Evolutionary conservation across 768 basidiomycete genomes (phyloP), one percentile per base, ranked within the genome.

Genomic region (Pleurotus tuoliensis): DNA sequence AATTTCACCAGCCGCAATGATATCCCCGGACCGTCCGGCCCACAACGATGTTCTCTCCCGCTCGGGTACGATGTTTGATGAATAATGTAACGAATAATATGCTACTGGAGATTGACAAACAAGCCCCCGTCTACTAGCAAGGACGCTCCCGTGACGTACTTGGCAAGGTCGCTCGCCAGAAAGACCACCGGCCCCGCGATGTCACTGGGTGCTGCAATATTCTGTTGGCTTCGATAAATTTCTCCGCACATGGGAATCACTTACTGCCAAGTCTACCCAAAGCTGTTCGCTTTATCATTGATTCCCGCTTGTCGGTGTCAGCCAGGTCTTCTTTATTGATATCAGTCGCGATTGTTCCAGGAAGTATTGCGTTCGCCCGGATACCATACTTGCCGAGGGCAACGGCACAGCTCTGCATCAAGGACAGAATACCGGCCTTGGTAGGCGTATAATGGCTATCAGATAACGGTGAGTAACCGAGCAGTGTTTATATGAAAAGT

Each of bases 371-470:
- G 63, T 87, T 86, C 40, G 83, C 87, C 38, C 89, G 79, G 60
- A 91, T 91, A 48, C 82, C 81, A 67, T 88, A 82, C 59, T 87
- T 85, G n/a, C 87, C 87, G 22, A 90, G 73, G 3, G 89, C 88
- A 43, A 89, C 82, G 3, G 89, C 87, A 62, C 84, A 87, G 59
- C 84, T 86, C 68, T 90, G 87, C 88, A 90, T 92, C 60, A 92
- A 69, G 25, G 84, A 86, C 44, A 87, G 78, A 51, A 91, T 82
- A 1, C 86, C 88, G 2, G 90, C 90, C 65, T 92, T 90, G 4
- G 90, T 90, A 4, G 88, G 88, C 2, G 86, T 88, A 62, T 90
- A 92, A 64, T 90, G 88, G 51, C 82, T 83, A 58, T 1, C 53
- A 40, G 16, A 20, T 5, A 40, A 48, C 6, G 37, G 40, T 27